Conservation (phyloP, 805 yeast genomes). For the Jamesozyma jinghongensis region DNA sequence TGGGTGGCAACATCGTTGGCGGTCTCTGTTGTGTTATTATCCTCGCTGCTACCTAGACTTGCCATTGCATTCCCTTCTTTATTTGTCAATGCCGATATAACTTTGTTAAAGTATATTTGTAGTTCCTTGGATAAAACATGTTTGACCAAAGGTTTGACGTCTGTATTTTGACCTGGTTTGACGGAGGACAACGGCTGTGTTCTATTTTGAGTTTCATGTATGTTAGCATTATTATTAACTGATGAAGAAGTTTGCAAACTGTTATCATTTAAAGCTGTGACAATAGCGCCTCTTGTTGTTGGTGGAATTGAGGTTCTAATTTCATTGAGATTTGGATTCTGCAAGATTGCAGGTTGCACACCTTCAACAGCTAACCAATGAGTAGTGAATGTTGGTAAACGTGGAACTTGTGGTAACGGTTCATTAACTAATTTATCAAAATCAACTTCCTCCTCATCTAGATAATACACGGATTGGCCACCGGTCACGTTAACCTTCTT, state of each 20-base stretch:
- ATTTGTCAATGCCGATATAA: conserved; percentile 64
- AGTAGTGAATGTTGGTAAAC: conserved; percentile 86
- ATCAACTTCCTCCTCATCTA: conserved; percentile 89
- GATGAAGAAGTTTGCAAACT: conserved; percentile 29
- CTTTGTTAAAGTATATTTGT: conserved; percentile 86
- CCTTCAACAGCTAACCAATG: conserved; percentile 99
- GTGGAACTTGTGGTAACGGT: conserved; percentile 91
- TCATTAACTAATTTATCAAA: conserved; percentile 88
- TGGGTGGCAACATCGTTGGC: not conserved
- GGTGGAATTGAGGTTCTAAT: conserved; percentile 65
- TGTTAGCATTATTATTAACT: conserved; percentile 5
- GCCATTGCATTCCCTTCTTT: conserved; percentile 29
- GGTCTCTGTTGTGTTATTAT: conserved; percentile 14
- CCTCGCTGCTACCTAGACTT: not conserved
- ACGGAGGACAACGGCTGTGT: conserved; percentile 28
- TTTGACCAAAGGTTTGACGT: conserved; percentile 82
- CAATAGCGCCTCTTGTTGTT: conserved; percentile 72
- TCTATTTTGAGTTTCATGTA: conserved; percentile 17
- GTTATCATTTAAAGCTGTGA: conserved; percentile 48
- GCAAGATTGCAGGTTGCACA: conserved; percentile 95
- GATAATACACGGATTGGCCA: conserved; percentile 86
- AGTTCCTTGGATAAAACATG: conserved; percentile 92
- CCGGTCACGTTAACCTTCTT: conserved; percentile 83
- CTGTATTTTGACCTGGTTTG: conserved; percentile 38
- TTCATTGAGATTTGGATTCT: conserved; percentile 77